Conservation (phyloP, 768 basidiomycete genomes). For the Lentinula raphanica region DNA sequence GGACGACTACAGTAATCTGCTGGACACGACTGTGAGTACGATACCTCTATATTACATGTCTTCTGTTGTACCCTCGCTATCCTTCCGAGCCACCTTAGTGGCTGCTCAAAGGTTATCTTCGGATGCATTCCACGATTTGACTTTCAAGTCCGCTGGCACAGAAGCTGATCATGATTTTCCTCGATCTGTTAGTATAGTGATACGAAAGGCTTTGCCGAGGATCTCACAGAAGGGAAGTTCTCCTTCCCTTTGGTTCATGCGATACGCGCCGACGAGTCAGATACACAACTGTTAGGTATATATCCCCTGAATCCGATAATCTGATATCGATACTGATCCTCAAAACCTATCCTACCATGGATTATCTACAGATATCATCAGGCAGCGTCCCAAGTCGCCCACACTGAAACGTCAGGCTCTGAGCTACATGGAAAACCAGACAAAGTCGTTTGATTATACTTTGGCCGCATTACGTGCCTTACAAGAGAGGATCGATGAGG, state of each 20-base stretch:
- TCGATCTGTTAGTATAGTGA: slow-evolving; percentile 59
- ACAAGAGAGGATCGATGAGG: slow-evolving; percentile 28
- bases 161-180: background rate
- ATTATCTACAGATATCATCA: slow-evolving; percentile 52
- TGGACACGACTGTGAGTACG: slow-evolving; percentile 66
- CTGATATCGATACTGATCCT: too few relatives aligned
- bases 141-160: background rate
- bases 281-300: slow-evolving; percentile 65
- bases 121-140: too few relatives aligned
- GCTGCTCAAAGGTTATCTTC: too few relatives aligned
- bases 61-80: background rate
- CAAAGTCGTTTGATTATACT: slow-evolving; percentile 86
- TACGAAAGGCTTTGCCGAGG: slow-evolving; percentile 88
- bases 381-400: slow-evolving; percentile 77
- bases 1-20: slow-evolving; percentile 94
- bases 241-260: slow-evolving; percentile 94
- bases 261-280: slow-evolving; percentile 70
- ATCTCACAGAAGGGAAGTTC: slow-evolving; percentile 95
- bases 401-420: slow-evolving; percentile 80
- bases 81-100: too few relatives aligned
- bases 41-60: background rate
- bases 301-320: background rate
- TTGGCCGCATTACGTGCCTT: slow-evolving; percentile 59
- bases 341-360: too few relatives aligned
- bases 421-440: slow-evolving; percentile 67